A percentile compares a stretch with the other conserved stretches of the same genome.
Conservation (phyloP, 164 flowering plant species). For the Malania oleifera region DNA sequence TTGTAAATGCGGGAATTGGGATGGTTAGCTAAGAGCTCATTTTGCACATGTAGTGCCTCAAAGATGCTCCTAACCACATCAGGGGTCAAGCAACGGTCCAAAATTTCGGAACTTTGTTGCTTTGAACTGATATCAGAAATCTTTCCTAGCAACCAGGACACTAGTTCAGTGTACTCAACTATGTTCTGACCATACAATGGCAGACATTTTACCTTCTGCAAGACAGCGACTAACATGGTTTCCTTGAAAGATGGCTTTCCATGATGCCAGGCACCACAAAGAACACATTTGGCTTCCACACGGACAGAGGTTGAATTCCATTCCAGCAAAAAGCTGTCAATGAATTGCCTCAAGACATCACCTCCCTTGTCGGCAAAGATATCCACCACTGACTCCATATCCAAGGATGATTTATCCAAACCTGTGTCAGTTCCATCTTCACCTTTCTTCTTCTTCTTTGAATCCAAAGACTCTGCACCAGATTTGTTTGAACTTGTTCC, state of each 20-base stretch:
- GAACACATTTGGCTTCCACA: slow-evolving; percentile 77
- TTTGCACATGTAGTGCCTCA: slow-evolving; percentile 87
- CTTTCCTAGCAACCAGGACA: slow-evolving; percentile 72
- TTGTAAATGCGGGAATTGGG: slow-evolving; percentile 96
- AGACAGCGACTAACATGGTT: slow-evolving; percentile 50
- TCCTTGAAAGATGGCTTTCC: slow-evolving; percentile 77
- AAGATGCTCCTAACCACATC: slow-evolving; percentile 81
- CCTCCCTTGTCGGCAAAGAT: slow-evolving; percentile 67
- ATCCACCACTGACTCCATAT: slow-evolving; percentile 77
- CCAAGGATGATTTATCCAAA: slow-evolving; percentile 74
- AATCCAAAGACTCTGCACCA: slow-evolving; percentile 48
- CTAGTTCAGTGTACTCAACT: slow-evolving; percentile 80
- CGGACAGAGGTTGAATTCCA: slow-evolving; percentile 93
- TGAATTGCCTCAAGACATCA: slow-evolving; percentile 58
- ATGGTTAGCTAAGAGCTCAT: slow-evolving; percentile 96
- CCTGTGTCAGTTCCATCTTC: slow-evolving; percentile 78
- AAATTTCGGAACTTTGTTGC: slow-evolving; percentile 62
- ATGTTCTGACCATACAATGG: slow-evolving; percentile 97
- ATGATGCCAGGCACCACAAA: slow-evolving; percentile 91
- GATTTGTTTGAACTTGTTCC: slow-evolving; percentile 57
- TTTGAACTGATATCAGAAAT: slow-evolving; percentile 55
- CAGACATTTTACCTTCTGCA: slow-evolving; percentile 63
- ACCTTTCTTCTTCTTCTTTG: slow-evolving; percentile 86
- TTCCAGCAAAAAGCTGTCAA: slow-evolving; percentile 83
- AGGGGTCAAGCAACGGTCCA: slow-evolving; percentile 67